Evolutionary conservation across 371 early-diverging fungal genomes (phyloP).

Genomic region (Aphelidium insulamus): DNA sequence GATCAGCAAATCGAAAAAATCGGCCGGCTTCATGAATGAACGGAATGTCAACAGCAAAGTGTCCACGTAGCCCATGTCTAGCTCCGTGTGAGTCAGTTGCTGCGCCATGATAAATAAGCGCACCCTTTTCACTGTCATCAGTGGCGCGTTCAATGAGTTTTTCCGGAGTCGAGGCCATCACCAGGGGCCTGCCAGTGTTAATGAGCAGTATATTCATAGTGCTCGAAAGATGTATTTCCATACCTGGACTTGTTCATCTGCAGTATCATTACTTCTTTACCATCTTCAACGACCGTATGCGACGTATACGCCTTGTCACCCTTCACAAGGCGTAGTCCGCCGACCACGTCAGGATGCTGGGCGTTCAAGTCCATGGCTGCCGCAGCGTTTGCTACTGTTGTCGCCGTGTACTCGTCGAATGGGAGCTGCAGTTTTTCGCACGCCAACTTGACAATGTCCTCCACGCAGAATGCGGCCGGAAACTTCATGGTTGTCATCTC

Average conservation of each 20-base stretch:
- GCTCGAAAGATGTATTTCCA: not conserved
- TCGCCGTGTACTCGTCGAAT: no score
- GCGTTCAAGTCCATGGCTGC: no score
- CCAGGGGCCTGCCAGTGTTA: slow-evolving; percentile 7
- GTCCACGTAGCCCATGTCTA: slow-evolving; percentile 8
- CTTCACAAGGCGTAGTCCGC: no score
- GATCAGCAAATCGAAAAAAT: slow-evolving; percentile 17
- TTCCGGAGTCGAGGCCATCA: slow-evolving; percentile 19
- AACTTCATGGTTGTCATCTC: no score
- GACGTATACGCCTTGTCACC: no score
- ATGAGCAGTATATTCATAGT: not conserved
- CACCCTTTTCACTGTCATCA: slow-evolving; percentile 8
- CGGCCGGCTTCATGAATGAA: slow-evolving; percentile 18
- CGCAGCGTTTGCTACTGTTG: no score
- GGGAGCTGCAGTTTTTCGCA: no score
- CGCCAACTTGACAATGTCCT: no score
- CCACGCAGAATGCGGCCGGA: no score
- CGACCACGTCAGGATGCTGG: no score
- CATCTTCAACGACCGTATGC: no score
- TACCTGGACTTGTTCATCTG: slow-evolving; percentile 12
- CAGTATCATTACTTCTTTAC: slow-evolving; percentile 16
- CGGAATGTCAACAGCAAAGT: slow-evolving; percentile 21
- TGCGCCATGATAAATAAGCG: not conserved
- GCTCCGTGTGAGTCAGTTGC: not conserved
- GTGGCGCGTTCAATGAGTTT: slow-evolving; percentile 18